Base-by-base conservation (phyloP, 805 yeast genomes). In the Starmerella stigmatis region DNA sequence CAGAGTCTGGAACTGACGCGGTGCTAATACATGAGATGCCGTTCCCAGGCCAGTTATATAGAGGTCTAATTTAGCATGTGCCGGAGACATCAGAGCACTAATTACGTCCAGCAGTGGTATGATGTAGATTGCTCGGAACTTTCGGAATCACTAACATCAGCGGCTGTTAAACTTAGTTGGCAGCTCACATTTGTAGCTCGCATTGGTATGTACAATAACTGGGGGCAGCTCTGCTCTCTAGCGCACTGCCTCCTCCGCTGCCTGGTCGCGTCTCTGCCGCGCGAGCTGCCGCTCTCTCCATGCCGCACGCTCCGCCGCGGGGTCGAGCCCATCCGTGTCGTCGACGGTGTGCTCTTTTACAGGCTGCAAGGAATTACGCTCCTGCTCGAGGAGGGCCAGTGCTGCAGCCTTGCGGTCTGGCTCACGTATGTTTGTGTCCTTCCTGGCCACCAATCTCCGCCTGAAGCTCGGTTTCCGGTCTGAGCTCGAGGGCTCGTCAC, bases 291-390 rank as follows among this genome's bases (percentile, higher is more conserved):
- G 63, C 34, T 44, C 41, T 44, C 60, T 58, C 77, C 77, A 73
- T 3, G 58, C 64, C 4, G 53, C 57, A 20, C 53, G 51, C 52
- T 75, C 79, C 7, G 47, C 57, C 42, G 66, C 73, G 0, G 79
- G 76, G 46, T 77, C 77, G 5, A 72, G 30, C 28, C 71, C 76
- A 52, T 79, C 84, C 0, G 79, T 72, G 53, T 79, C 86, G 52
- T 78, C 82, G 0, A 74, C 56, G 0, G 55, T 67, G 3, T 3
- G 26, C 3, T 21, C 57, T n/a, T 10, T 21, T 11, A 32, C 22
- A 4, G 33, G 31, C 21, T 17, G 23, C 25, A 22, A 12, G 3
- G 40, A 29, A 10, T 4, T 25, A n/a, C 25, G 40, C 22, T 36
- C 40, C 13, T 25, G 29, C 12, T 16, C 30, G 15, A 36, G 17